These are phyloP conservation scores for Takakia lepidozioides DNA, from an alignment of 225 moss, liverwort and hornwort genomes.

Conservation along the genomic window DNA sequence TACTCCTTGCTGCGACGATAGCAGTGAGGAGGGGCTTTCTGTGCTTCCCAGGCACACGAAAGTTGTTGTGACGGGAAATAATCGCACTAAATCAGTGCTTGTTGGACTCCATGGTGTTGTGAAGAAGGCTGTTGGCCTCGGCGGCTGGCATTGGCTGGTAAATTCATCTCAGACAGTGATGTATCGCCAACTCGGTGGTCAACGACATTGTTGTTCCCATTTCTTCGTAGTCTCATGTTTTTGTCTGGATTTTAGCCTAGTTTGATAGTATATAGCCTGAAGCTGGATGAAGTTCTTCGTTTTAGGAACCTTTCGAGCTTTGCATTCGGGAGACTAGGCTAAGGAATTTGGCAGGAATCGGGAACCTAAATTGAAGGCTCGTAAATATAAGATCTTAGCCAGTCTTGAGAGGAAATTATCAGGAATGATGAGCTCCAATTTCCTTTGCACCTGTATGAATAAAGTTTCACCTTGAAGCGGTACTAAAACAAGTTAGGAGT, in stretches of 20 bases:
- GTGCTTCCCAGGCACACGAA: constrained; percentile 56
- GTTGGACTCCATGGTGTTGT: constrained; percentile 61
- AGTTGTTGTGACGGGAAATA: constrained; percentile 59
- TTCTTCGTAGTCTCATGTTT: neutral
- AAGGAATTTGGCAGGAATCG: too few species aligned
- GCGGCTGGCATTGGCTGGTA: constrained; percentile 77
- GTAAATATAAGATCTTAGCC: too few species aligned
- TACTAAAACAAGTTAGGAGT: neutral
- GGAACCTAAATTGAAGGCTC: too few species aligned
- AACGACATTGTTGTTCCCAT: neutral
- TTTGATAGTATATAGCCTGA: too few species aligned
- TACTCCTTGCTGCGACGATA: constrained; percentile 46
- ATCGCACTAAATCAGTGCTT: constrained; percentile 61
- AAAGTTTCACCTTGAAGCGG: too few species aligned
- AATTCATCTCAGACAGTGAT: neutral
- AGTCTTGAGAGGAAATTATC: too few species aligned
- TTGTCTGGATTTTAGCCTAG: too few species aligned
- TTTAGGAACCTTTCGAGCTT: too few species aligned
- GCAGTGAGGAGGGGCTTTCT: constrained; percentile 53
- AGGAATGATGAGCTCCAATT: too few species aligned
- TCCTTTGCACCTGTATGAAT: too few species aligned
- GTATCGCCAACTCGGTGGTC: neutral
- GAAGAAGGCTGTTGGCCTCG: constrained; percentile 60
- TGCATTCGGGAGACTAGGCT: too few species aligned
- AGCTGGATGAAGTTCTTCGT: too few species aligned